Evolutionary conservation across 495 filamentous ascomycete species (phyloP), one percentile per base, ranked within the genome.

Genomic region (Penicillium desertorum): DNA sequence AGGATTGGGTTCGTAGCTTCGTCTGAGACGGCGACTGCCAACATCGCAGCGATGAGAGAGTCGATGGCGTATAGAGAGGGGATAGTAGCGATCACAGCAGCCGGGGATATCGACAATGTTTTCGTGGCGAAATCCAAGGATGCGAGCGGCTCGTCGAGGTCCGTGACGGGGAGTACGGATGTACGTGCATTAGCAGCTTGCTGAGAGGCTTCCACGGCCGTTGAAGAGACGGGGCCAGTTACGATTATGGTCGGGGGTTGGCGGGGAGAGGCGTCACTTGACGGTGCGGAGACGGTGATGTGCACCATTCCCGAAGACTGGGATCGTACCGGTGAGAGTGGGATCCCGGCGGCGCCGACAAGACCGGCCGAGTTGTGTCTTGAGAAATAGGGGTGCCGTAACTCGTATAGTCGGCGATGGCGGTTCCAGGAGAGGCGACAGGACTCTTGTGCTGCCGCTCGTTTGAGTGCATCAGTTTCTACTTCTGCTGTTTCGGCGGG

Each of bases 11-110:
- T 75, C 1, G 74, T 77, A 4, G 68, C 51, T 44, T 83, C 80
- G 59, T 90, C 86, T 0, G 81, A 73, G 53, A 84, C 76, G 0
- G 88, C 88, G 20, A 93, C 87, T 12, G 89, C 76, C 32, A 91
- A 66, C 14, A 91, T 74, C 0, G 88, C 87, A 3, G 84, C 80
- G 9, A 89, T 79, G 2, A 83, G 79, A 0, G 90, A 88, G 67
- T 93, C 89, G n/a, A 92, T 80, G 4, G 89, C 76, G 63, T 90
- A 91, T 39, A 89, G 79, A 39, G 83, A 85, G 2, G 76, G 76
- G 22, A 84, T 74, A 6, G 71, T 75, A 5, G 70, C 63, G 14
- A 66, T 63, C 17, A 76, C 73, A 0, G 79, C 62, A 10, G 71
- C 74, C 4, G 77, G 76, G 10, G 73, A 75, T 19, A 85, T 75